Conservation (phyloP, 257 asterid genomes). For the Forsythia viridissima region DNA sequence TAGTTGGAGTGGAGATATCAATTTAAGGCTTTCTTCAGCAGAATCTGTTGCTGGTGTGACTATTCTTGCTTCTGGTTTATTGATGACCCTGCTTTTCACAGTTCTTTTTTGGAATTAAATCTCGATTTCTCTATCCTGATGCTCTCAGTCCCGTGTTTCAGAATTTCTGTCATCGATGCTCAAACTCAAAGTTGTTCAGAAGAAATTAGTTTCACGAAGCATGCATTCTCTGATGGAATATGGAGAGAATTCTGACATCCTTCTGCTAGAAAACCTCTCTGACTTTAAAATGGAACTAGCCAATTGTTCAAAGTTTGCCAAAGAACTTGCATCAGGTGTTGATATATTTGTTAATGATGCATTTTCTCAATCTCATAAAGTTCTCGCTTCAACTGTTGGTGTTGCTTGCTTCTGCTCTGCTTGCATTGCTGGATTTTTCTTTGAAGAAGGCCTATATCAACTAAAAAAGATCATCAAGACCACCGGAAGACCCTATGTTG, state of each 20-base stretch:
- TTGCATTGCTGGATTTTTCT: slow-evolving; percentile 76
- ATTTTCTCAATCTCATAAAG: slow-evolving; percentile 76
- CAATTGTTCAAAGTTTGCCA: slow-evolving; percentile 63
- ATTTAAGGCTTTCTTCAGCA: slow-evolving; percentile 30
- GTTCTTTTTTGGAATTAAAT: slow-evolving; percentile 1
- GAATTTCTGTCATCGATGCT: slow-evolving; percentile 65
- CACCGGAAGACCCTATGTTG: slow-evolving; percentile 59
- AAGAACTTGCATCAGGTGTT: slow-evolving; percentile 62
- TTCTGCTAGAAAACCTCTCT: slow-evolving; percentile 73
- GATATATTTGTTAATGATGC: slow-evolving; percentile 90
- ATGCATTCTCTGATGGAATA: slow-evolving; percentile 34
- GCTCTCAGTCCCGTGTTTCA: slow-evolving; percentile 37
- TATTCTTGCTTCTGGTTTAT: slow-evolving; percentile 18
- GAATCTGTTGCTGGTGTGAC: slow-evolving; percentile 63
- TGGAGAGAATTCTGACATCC: slow-evolving; percentile 35
- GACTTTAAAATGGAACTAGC: slow-evolving; percentile 66
- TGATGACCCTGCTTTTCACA: slow-evolving; percentile 20
- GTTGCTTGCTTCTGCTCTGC: slow-evolving; percentile 66
- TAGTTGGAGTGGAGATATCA: slow-evolving; percentile 54
- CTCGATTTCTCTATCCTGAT: slow-evolving; percentile 13
- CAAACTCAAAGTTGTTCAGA: slow-evolving; percentile 62
- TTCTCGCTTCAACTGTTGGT: slow-evolving; percentile 91
- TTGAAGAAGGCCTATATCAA: slow-evolving; percentile 64
- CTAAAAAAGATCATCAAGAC: slow-evolving; percentile 55
- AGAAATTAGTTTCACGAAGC: slow-evolving; percentile 35